Evolutionary conservation across 352 stramenopile genomes (phyloP), one percentile per base, ranked within the genome.

Genomic region (Elongisporangium prolatum): DNA sequence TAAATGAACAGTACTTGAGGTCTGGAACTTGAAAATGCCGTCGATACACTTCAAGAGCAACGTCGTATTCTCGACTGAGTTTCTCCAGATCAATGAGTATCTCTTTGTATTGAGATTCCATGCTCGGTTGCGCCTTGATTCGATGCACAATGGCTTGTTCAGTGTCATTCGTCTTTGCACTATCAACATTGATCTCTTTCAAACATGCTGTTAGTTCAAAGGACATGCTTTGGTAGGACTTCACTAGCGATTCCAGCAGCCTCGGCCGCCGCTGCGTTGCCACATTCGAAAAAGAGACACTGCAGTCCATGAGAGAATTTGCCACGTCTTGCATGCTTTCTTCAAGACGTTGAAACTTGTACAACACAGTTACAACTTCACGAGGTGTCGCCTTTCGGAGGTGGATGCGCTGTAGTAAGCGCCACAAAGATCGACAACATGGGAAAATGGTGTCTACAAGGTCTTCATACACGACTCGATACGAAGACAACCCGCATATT

Each of bases 381-480:
- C 40, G 54, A 13, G 67, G 67, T 9, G 51, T 61, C 17, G 67
- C 57, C 20, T 67, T 74, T 11, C 67, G 57, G 0, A 71, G 48
- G 50, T 74, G 67, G 7, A 72, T 57, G n/a, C 64, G 59, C 53
- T 74, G 67, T 3, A 74, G 50, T 20, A 54, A 62, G 16, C 59
- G 57, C 57, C 69, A 24, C 34, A 72, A 47, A 38, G 63, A 56
- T n/a, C 67, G 68, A n/a, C 44, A 62, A 13, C 57, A 54, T 3
- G 63, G 64, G 13, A 74, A 53, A 21, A 71, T 59, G 18, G 51
- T 58, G 16, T 50, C 56, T 18, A 64, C 61, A 24, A 78, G 51
- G 44, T 78, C 70, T 60, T 78, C 70, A n/a, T 68, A 69, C 3
- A 63, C 64, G 14, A 72, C 59, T 28, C 61, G 60, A 16, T 74